These are phyloP conservation scores for Neurospora crassa DNA, from an alignment of 2,329 filamentous ascomycete species.

Conservation along the genomic window DNA sequence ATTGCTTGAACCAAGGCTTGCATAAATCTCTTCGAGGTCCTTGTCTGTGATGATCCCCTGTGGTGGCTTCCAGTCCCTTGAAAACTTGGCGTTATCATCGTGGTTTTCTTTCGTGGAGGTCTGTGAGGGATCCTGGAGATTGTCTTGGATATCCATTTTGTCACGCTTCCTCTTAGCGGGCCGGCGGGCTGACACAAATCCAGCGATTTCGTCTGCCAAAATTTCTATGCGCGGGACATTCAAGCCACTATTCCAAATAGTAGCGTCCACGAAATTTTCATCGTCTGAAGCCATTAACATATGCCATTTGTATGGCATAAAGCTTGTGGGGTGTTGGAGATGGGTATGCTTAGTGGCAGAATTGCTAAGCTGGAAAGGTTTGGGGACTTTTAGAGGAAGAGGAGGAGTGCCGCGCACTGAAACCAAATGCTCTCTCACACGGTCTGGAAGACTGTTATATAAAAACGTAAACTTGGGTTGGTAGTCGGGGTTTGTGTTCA, in stretches of 20 bases:
- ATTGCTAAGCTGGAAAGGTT: neutral
- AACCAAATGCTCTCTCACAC: neutral
- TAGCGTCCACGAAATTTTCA: neutral
- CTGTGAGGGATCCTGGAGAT: neutral
- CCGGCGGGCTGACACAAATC: neutral
- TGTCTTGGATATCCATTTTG: neutral
- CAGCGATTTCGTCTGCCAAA: neutral
- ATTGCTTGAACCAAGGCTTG: neutral
- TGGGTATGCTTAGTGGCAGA: neutral
- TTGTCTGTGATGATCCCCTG: neutral
- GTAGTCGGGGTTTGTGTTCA: neutral
- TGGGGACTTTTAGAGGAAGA: neutral
- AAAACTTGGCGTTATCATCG: neutral
- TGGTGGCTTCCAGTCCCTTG: neutral
- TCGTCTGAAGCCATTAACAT: neutral
- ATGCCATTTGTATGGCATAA: neutral
- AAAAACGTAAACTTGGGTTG: neutral
- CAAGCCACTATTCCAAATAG: neutral
- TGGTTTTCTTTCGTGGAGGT: neutral
- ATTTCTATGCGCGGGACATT: neutral
- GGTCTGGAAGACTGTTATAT: neutral
- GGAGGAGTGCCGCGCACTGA: neutral
- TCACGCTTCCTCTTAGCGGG: neutral
- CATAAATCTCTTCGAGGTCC: neutral
- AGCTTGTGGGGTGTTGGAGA: neutral